Conservation (phyloP, 352 stramenopile genomes). For the Pelagophyceae sp. region DNA sequence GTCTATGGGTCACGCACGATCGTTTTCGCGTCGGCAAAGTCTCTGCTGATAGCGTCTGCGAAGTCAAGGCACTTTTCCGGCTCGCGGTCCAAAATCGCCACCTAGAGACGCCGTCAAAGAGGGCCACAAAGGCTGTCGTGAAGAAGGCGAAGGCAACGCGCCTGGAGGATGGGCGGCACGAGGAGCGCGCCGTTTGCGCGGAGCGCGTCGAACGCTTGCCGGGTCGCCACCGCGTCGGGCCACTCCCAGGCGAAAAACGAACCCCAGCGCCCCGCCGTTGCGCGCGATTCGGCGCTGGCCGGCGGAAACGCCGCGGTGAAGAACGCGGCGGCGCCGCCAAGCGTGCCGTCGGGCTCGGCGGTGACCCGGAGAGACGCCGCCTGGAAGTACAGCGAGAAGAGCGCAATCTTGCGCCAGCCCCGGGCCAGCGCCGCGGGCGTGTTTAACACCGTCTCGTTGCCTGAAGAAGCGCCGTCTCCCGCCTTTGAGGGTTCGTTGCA, state of each 20-base stretch:
- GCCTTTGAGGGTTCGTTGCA: too few relatives aligned
- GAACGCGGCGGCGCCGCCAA: background rate
- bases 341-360: background rate
- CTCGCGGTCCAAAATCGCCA: conserved; percentile 35
- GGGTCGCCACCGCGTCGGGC: conserved; percentile 21
- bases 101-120: too few relatives aligned
- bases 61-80: conserved; percentile 2
- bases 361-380: background rate
- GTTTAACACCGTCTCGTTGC: conserved; percentile 35
- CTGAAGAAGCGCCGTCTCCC: background rate
- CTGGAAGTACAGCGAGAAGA: conserved; percentile 43
- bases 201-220: conserved; percentile 25
- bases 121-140: too few relatives aligned
- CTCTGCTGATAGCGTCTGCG: background rate
- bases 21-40: too few relatives aligned
- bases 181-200: conserved; percentile 26
- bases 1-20: too few relatives aligned
- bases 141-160: too few relatives aligned
- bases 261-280: background rate
- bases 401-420: conserved; percentile 45
- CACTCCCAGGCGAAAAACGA: conserved; percentile 26
- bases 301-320: background rate
- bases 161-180: conserved; percentile 37
- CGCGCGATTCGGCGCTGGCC: background rate
- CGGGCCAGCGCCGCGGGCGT: conserved; percentile 39